Evolutionary conservation across 768 basidiomycete species (phyloP).

Genomic region (Mycena vitilis): DNA sequence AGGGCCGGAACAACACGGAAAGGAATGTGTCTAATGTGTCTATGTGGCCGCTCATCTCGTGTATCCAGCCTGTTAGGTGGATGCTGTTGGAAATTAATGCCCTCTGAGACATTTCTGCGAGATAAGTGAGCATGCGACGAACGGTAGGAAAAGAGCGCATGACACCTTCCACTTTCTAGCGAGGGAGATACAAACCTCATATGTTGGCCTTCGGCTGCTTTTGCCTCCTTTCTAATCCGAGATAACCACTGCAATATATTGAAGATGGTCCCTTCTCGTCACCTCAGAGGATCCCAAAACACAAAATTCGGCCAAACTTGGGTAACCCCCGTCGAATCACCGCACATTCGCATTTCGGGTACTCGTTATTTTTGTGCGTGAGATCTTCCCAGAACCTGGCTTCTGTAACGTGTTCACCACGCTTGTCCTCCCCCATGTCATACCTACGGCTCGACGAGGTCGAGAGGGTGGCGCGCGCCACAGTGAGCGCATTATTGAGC

Average conservation of each 20-base stretch:
- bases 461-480: conserved; percentile 41
- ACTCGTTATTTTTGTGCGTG: conserved; percentile 9
- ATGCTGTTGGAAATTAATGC: background rate
- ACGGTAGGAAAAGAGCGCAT: no score
- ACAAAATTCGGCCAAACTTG: no score
- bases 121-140: background rate
- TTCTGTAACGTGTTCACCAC: conserved; percentile 25
- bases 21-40: background rate
- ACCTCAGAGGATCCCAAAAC: no score
- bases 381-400: background rate
- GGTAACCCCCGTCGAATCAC: conserved; percentile 2
- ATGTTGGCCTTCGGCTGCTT: no score
- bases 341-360: background rate
- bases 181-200: no score
- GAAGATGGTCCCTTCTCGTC: no score
- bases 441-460: conserved; percentile 37
- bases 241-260: no score
- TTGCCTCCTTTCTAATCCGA: no score
- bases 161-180: no score
- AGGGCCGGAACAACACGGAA: background rate
- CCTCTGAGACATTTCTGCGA: background rate
- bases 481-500: conserved; percentile 39
- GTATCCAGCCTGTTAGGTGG: background rate
- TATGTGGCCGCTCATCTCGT: background rate
- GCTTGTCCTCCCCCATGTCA: conserved; percentile 20